These are phyloP conservation scores for Stellera chamaejasme DNA, from an alignment of 345 rosid species.

Conservation along the genomic window DNA sequence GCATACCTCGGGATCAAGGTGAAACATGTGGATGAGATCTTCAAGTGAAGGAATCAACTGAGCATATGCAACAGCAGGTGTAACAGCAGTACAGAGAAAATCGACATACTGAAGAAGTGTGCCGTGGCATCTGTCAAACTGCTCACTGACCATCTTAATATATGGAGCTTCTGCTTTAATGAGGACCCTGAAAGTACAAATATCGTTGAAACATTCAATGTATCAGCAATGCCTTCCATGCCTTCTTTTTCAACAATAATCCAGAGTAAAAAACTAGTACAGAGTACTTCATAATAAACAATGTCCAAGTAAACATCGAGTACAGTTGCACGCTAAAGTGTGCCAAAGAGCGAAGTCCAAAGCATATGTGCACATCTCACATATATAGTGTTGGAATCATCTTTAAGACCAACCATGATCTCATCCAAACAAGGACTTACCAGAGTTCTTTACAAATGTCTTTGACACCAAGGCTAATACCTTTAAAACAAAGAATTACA, in stretches of 20 bases:
- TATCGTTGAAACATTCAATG: background rate
- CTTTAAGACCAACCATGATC: too few relatives aligned
- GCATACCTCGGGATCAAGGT: slow-evolving; percentile 94
- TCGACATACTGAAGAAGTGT: slow-evolving; percentile 98
- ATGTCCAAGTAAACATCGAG: background rate
- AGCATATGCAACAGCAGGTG: slow-evolving; percentile 71
- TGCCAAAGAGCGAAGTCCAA: background rate
- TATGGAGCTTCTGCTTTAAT: slow-evolving; percentile 92
- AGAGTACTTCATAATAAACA: background rate
- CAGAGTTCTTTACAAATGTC: too few relatives aligned
- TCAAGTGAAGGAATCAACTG: slow-evolving; percentile 77
- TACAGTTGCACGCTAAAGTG: background rate
- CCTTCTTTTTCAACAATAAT: background rate
- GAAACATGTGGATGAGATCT: slow-evolving; percentile 82
- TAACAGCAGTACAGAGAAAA: slow-evolving; percentile 77
- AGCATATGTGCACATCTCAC: background rate
- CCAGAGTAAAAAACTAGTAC: background rate
- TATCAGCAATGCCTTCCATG: background rate
- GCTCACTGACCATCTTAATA: slow-evolving; percentile 98
- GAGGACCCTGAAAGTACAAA: slow-evolving; percentile 62
- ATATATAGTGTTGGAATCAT: too few relatives aligned
- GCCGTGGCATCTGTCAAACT: slow-evolving; percentile 98
- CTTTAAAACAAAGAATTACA: too few relatives aligned
- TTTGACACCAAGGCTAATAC: too few relatives aligned
- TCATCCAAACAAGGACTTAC: too few relatives aligned